Conservation (phyloP, 169 alveolate genomes). For the Amoebophrya sp. region DNA sequence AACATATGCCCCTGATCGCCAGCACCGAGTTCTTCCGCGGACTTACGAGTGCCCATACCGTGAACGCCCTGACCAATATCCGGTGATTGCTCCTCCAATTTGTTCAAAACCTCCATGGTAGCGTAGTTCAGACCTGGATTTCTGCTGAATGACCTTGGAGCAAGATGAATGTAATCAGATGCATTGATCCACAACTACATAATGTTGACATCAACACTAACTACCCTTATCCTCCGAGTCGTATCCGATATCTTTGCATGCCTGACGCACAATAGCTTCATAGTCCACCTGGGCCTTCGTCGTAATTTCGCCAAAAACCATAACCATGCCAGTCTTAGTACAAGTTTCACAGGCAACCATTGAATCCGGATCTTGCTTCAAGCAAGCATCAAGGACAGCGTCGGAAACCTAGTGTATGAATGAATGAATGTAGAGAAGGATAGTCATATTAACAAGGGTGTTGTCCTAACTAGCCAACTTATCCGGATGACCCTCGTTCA, state of each 20-base stretch:
- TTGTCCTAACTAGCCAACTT: conserved; percentile 89
- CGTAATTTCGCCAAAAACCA: conserved; percentile 96
- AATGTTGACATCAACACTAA: too few relatives aligned
- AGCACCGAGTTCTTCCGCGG: conserved; percentile 89
- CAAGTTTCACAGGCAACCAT: conserved; percentile 93
- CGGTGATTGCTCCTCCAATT: conserved; percentile 85
- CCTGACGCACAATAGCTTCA: conserved; percentile 88
- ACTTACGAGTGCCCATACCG: conserved; percentile 58
- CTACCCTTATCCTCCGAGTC: conserved; percentile 58
- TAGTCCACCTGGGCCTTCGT: conserved; percentile 80
- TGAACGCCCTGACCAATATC: conserved; percentile 96
- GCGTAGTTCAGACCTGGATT: conserved; percentile 86
- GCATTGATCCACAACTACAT: too few relatives aligned
- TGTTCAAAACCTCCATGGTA: conserved; percentile 83
- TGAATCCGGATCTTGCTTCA: conserved; percentile 70
- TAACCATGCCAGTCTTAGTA: conserved; percentile 85
- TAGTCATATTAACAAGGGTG: neutral
- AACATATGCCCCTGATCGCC: conserved; percentile 99
- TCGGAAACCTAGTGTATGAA: conserved; percentile 89
- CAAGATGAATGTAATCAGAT: neutral
- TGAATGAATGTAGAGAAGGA: neutral
- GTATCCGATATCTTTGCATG: conserved; percentile 64
- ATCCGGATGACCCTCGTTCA: conserved; percentile 99
- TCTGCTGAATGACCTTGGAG: neutral
- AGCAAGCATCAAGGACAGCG: conserved; percentile 97